phyloP scores from a whole-genome alignment of 2,329 filamentous ascomycete species.

The Dactylellina drechsleri region DNA sequence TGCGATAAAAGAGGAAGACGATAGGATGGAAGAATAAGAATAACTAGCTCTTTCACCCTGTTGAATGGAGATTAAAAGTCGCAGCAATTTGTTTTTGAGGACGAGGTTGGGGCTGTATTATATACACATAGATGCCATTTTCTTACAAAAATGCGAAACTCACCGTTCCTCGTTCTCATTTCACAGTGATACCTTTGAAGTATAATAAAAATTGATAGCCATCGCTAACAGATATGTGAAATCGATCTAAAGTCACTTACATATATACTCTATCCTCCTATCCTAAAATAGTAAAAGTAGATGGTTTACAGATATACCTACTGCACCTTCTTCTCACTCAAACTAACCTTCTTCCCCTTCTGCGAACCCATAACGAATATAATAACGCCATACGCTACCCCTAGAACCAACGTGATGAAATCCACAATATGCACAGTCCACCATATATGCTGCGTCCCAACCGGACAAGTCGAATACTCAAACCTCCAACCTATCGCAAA shows the following conservation, averaged over 20 bases:
- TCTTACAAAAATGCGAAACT: too few species aligned
- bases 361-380: not conserved
- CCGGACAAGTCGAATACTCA: conserved; percentile 79
- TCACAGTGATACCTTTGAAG: too few species aligned
- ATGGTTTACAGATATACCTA: not conserved
- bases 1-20: conserved; percentile 75
- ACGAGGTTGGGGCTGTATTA: conserved; percentile 28
- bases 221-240: too few species aligned
- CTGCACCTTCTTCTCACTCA: conserved; percentile 18
- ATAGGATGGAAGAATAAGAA: conserved; percentile 57
- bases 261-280: too few species aligned
- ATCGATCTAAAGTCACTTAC: too few species aligned
- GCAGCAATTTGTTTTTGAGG: too few species aligned
- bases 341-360: not conserved
- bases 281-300: too few species aligned
- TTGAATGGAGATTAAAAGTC: not conserved
- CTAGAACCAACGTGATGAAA: conserved; percentile 63
- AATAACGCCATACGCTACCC: conserved; percentile 16
- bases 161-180: too few species aligned
- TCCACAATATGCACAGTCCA: conserved; percentile 86
- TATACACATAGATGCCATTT: conserved; percentile 12
- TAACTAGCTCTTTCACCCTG: not conserved
- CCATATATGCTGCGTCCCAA: conserved; percentile 92
- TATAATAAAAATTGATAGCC: too few species aligned
- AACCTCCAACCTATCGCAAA: conserved; percentile 77